A percentile compares a stretch with the other conserved stretches of the same genome.
phyloP scores from a whole-genome alignment of 2,329 filamentous ascomycete genomes.

The Capronia epimyces region DNA sequence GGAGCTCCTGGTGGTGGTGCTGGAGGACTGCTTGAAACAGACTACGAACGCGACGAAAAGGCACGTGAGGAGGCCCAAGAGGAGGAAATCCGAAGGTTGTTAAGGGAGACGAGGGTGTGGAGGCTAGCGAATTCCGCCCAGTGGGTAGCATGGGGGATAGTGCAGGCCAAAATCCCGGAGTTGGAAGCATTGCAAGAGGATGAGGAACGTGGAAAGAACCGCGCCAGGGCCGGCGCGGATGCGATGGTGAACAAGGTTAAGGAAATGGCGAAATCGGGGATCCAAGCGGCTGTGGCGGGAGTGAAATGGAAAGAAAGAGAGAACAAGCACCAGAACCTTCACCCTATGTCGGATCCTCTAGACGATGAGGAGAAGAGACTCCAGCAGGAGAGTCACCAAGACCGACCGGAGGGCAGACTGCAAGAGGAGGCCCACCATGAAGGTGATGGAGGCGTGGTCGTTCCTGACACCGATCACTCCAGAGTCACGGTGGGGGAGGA shows the following conservation, averaged over 20 bases:
- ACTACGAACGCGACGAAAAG: conserved; percentile 47
- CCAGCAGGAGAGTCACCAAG: conserved; percentile 15
- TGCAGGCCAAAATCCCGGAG: conserved; percentile 82
- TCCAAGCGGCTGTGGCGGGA: conserved; percentile 8
- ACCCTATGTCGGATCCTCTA: conserved; percentile 25
- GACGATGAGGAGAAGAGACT: conserved; percentile 23
- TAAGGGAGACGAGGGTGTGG: conserved; percentile 79
- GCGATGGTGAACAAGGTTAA: conserved; percentile 25
- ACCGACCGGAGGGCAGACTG: conserved; percentile 23
- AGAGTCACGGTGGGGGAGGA: background rate
- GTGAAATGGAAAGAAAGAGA: background rate
- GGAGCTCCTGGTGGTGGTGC: conserved; percentile 21
- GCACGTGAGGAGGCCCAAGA: conserved; percentile 61
- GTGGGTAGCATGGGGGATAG: conserved; percentile 95
- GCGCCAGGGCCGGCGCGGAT: conserved; percentile 6
- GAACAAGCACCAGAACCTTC: background rate
- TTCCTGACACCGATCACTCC: background rate
- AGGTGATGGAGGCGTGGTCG: conserved; percentile 10
- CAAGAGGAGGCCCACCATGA: conserved; percentile 25
- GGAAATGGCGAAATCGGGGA: conserved; percentile 24
- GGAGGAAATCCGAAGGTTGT: conserved; percentile 60
- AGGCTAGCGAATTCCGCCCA: conserved; percentile 77
- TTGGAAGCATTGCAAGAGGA: conserved; percentile 47
- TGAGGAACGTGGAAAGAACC: conserved; percentile 1
- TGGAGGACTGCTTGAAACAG: conserved; percentile 1